These are phyloP conservation scores for Hygrophoropsis aurantiaca DNA, from an alignment of 768 basidiomycete species.

Conservation along the genomic window DNA sequence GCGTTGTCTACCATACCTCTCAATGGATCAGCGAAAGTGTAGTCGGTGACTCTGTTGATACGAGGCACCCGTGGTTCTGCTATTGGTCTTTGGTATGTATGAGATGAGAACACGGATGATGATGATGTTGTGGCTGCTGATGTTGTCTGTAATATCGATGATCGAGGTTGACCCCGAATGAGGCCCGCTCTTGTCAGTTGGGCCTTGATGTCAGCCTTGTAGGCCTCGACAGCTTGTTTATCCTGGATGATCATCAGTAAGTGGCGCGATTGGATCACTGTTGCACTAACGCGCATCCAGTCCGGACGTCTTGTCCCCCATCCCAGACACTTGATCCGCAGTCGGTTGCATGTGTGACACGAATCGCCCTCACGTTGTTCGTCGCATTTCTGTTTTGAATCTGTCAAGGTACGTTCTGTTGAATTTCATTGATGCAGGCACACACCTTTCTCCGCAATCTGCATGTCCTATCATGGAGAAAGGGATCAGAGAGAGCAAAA, in stretches of 20 bases:
- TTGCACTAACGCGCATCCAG: constrained; percentile 74
- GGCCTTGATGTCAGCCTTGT: constrained; percentile 83
- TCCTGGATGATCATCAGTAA: constrained; percentile 49
- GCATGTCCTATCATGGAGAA: constrained; percentile 61
- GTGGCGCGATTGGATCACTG: constrained; percentile 1
- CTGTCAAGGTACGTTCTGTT: constrained; percentile 2
- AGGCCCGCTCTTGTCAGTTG: constrained; percentile 75
- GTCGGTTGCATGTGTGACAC: constrained; percentile 77
- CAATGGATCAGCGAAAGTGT: constrained; percentile 20
- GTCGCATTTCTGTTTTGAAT: constrained; percentile 72
- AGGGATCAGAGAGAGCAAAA: constrained; percentile 6
- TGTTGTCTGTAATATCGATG: constrained; percentile 45
- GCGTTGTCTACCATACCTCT: constrained; percentile 20
- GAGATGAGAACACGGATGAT: constrained; percentile 33
- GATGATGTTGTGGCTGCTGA: constrained; percentile 24
- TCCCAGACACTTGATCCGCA: constrained; percentile 80
- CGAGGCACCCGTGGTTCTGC: constrained; percentile 18
- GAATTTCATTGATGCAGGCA: constrained; percentile 1
- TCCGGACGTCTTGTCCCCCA: constrained; percentile 87
- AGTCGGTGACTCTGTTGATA: constrained; percentile 16
- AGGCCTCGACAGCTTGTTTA: constrained; percentile 76
- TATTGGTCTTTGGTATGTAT: constrained; percentile 23
- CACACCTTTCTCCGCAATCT: constrained; percentile 78
- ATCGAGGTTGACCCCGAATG: constrained; percentile 79
- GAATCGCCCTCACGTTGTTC: constrained; percentile 80